Conservation (phyloP, 352 stramenopile species). For the Pythium phragmitis region DNA sequence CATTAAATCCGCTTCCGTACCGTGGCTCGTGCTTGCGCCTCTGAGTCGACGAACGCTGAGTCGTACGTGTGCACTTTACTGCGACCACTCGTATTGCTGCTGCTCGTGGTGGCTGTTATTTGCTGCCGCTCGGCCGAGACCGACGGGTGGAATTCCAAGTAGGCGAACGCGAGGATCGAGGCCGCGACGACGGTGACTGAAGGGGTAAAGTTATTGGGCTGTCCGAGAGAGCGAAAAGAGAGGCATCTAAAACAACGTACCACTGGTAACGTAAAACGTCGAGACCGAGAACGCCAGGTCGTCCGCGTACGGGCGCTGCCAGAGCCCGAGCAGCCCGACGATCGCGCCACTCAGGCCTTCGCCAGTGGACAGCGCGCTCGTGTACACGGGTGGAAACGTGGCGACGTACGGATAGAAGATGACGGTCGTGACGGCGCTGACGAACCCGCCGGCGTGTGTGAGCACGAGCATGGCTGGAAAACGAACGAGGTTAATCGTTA, state of each 20-base stretch:
- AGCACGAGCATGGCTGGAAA: slow-evolving; percentile 58
- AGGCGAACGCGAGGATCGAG: slow-evolving; percentile 51
- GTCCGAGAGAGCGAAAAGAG: background rate
- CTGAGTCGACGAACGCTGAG: slow-evolving; percentile 17
- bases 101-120: slow-evolving; percentile 4
- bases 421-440: slow-evolving; percentile 65
- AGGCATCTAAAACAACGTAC: background rate
- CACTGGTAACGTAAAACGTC: slow-evolving; percentile 52
- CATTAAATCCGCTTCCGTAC: background rate
- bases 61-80: slow-evolving; percentile 27
- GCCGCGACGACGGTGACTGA: slow-evolving; percentile 45
- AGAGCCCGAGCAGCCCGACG: slow-evolving; percentile 51
- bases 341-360: slow-evolving; percentile 61
- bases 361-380: slow-evolving; percentile 60
- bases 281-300: slow-evolving; percentile 51
- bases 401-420: slow-evolving; percentile 74
- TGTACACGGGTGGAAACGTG: slow-evolving; percentile 60
- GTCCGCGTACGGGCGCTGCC: slow-evolving; percentile 50
- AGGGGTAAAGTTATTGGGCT: background rate
- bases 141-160: slow-evolving; percentile 44
- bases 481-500: background rate
- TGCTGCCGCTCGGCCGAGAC: slow-evolving; percentile 5
- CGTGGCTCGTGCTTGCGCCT: slow-evolving; percentile 2
- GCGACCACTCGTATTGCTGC: background rate
- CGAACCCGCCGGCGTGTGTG: slow-evolving; percentile 59